phyloP scores from a whole-genome alignment of 306 rosid species.

The Acacia crassicarpa region DNA sequence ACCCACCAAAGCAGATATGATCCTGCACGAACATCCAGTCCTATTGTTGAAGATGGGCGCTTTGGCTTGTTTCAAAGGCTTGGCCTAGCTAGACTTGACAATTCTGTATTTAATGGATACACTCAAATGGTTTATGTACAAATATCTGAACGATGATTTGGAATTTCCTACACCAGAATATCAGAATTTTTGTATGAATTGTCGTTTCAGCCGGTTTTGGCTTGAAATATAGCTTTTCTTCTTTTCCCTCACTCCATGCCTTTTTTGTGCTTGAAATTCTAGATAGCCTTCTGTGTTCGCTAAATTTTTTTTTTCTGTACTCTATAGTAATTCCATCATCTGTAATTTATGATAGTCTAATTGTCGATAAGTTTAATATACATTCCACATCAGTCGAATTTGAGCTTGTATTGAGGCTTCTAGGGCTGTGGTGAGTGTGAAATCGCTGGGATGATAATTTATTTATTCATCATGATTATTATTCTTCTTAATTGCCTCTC shows the following conservation, averaged over 20 bases:
- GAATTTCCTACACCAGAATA: constrained; percentile 36
- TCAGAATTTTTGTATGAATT: constrained; percentile 26
- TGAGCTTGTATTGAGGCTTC: background rate
- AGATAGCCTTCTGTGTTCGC: constrained; percentile 10
- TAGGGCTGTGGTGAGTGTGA: background rate
- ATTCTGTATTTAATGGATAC: constrained; percentile 91
- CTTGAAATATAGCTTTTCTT: constrained; percentile 35
- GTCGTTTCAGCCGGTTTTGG: constrained; percentile 38
- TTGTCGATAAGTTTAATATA: background rate
- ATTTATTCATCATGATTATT: background rate
- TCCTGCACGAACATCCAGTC: constrained; percentile 85
- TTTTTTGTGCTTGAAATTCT: constrained; percentile 13
- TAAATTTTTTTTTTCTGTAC: background rate
- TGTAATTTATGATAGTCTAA: background rate
- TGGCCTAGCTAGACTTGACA: constrained; percentile 71
- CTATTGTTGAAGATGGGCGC: constrained; percentile 92
- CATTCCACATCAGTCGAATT: background rate
- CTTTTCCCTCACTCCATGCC: background rate
- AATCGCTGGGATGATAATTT: background rate
- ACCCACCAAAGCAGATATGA: constrained; percentile 96
- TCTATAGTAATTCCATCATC: background rate
- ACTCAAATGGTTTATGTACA: constrained; percentile 96
- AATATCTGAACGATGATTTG: constrained; percentile 67
- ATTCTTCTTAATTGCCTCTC: background rate
- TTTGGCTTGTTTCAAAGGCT: constrained; percentile 79